Evolutionary conservation across 169 alveolate species (phyloP), one percentile per base, ranked within the genome.

Genomic region (Babesia ovis): DNA sequence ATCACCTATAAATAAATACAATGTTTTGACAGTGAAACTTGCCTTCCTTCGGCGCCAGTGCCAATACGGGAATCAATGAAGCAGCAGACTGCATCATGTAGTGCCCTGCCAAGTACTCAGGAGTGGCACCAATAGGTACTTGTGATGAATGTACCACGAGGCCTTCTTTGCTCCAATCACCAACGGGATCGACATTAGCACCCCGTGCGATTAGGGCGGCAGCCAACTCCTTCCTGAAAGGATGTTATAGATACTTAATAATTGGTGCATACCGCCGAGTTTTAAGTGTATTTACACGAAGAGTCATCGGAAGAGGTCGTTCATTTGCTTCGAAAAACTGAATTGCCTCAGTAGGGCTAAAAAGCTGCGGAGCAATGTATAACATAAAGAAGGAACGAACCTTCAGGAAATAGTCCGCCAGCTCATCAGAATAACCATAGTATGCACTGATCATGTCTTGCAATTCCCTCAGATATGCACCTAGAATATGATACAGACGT

Each of bases 111-210:
- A 97, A 83, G 85, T 97, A 97, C 80, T 97, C 99, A 14, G 98
- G 98, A 11, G 98, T 95, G 8, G 99, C 98, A 1, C 99, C 99
- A 14, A 97, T 95, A 43, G 98, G 98, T 31, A 96, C 98, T 53
- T 91, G 82, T 25, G 96, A 88, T 32, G 96, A 96, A 64, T 93
- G 93, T 12, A 97, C 94, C 56, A 92, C 95, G 14, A 97, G 85
- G 18, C 98, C 98, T 42, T 57, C 98, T 85, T 94, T 97, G 53
- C 92, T 92, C 98, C 97, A 96, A 74, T 92, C 95, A 27, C 96
- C 98, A 11, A 92, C 88, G 31, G 98, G 98, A 73, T 94, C 98
- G 46, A 94, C 92, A 85, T 92, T 96, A 22, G 94, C 98, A 42
- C 98, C 98, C 83, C 94, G 92, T 77, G 95, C 91, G 46, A 96